Conservation (phyloP, 2,329 filamentous ascomycete genomes). For the Emmonsiellopsis sp. region DNA sequence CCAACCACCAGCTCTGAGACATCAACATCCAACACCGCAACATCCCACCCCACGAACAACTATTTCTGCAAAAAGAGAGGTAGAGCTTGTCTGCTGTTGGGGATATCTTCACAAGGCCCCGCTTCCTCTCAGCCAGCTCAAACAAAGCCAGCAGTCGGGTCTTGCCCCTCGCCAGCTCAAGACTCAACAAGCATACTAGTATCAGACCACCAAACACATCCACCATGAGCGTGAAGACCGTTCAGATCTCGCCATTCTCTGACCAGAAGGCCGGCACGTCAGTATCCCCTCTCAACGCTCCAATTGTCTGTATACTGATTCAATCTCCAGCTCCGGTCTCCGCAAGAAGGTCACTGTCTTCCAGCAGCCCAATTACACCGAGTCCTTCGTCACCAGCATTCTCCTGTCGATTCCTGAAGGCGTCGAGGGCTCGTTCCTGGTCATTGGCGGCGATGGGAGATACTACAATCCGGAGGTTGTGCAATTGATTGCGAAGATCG, state of each 20-base stretch:
- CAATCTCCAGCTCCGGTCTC: slow-evolving; percentile 69
- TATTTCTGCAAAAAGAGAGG: too few relatives aligned
- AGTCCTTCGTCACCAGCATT: slow-evolving; percentile 90
- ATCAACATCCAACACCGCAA: background rate
- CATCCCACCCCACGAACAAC: too few relatives aligned
- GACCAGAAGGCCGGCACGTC: slow-evolving; percentile 99
- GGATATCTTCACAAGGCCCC: too few relatives aligned
- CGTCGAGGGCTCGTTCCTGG: slow-evolving; percentile 75
- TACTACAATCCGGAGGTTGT: slow-evolving; percentile 97
- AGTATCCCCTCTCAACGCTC: slow-evolving; percentile 36
- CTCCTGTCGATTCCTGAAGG: slow-evolving; percentile 95
- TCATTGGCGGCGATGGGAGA: slow-evolving; percentile 94
- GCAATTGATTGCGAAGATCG: slow-evolving; percentile 94
- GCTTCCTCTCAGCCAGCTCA: too few relatives aligned
- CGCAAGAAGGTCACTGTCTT: slow-evolving; percentile 99
- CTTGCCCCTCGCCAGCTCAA: too few relatives aligned
- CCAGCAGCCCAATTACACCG: slow-evolving; percentile 89
- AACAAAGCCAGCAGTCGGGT: too few relatives aligned
- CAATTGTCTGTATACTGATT: slow-evolving; percentile 10
- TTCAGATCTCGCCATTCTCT: slow-evolving; percentile 74
- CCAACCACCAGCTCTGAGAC: background rate
- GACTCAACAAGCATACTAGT: too few relatives aligned
- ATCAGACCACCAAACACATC: slow-evolving; percentile 1
- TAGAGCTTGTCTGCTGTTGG: too few relatives aligned
- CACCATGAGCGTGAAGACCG: slow-evolving; percentile 67